A percentile compares a stretch with the other conserved stretches of the same genome.
Conservation (phyloP, 495 filamentous ascomycete species). For the Neurospora sp. region DNA sequence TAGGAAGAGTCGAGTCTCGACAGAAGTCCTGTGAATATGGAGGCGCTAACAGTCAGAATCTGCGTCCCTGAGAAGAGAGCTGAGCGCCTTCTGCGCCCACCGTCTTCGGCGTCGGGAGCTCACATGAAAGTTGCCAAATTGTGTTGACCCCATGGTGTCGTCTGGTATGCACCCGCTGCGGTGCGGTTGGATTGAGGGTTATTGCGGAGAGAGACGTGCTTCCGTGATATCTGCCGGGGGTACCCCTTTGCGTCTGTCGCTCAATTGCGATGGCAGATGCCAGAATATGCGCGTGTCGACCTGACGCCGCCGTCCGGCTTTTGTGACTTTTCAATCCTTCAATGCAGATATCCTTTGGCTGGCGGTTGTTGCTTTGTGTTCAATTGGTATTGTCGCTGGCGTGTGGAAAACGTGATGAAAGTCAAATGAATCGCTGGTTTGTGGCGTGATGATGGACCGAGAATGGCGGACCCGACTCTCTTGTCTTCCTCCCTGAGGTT, state of each 20-base stretch:
- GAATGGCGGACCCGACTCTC: not conserved
- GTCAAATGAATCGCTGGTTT: not conserved
- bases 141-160: constrained; percentile 48
- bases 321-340: not conserved
- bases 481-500: not conserved
- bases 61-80: not conserved
- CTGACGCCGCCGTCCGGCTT: not conserved
- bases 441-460: not conserved
- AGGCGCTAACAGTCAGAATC: not conserved
- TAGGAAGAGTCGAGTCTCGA: constrained; percentile 87
- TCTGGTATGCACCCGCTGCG: constrained; percentile 16
- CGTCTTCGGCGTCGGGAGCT: constrained; percentile 24
- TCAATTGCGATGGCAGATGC: not conserved
- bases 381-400: not conserved
- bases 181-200: not conserved
- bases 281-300: not conserved
- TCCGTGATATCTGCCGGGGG: not conserved
- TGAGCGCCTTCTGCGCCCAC: not conserved
- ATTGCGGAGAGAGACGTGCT: not conserved
- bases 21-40: constrained; percentile 65
- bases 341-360: not conserved
- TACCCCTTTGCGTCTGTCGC: not conserved
- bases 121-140: constrained; percentile 88
- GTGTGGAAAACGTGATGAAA: not conserved
- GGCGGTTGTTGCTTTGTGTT: not conserved